Evolutionary conservation across 2,329 filamentous ascomycete genomes (phyloP).

Genomic region (Lanzia echinophila): DNA sequence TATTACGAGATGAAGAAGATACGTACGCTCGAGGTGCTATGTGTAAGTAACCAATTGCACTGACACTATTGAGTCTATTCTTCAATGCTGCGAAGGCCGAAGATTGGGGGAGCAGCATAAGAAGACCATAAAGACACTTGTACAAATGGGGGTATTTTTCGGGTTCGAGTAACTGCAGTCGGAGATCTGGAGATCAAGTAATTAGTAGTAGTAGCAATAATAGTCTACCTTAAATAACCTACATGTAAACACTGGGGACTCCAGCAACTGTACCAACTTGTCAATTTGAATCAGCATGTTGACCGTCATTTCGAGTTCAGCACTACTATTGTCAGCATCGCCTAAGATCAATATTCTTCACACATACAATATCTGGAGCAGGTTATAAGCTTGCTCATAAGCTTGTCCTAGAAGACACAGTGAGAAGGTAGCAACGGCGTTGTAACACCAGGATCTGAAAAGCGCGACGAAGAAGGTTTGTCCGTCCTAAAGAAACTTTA

Average conservation of each 20-base stretch:
- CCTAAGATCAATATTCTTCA: background rate
- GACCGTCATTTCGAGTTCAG: slow-evolving; percentile 96
- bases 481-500: slow-evolving; percentile 56
- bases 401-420: slow-evolving; percentile 92
- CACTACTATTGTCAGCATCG: slow-evolving; percentile 47
- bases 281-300: slow-evolving; percentile 98
- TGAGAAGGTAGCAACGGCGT: slow-evolving; percentile 95
- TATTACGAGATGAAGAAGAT: slow-evolving; percentile 30
- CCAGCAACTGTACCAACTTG: slow-evolving; percentile 91
- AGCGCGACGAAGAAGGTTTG: slow-evolving; percentile 92
- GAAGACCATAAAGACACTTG: slow-evolving; percentile 91
- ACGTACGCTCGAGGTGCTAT: slow-evolving; percentile 72
- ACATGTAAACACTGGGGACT: slow-evolving; percentile 98
- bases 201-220: background rate
- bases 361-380: slow-evolving; percentile 82
- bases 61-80: slow-evolving; percentile 93
- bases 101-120: slow-evolving; percentile 98
- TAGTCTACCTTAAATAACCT: slow-evolving; percentile 31
- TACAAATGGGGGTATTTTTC: slow-evolving; percentile 93
- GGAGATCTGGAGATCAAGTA: slow-evolving; percentile 58
- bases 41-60: slow-evolving; percentile 92
- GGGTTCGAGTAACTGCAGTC: slow-evolving; percentile 88
- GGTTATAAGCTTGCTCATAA: slow-evolving; percentile 95
- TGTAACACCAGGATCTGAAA: slow-evolving; percentile 97
- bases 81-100: slow-evolving; percentile 95